A percentile compares a stretch with the other conserved stretches of the same genome.
phyloP scores from a whole-genome alignment of 345 rosid genomes.

The Eucalyptus decipiens region DNA sequence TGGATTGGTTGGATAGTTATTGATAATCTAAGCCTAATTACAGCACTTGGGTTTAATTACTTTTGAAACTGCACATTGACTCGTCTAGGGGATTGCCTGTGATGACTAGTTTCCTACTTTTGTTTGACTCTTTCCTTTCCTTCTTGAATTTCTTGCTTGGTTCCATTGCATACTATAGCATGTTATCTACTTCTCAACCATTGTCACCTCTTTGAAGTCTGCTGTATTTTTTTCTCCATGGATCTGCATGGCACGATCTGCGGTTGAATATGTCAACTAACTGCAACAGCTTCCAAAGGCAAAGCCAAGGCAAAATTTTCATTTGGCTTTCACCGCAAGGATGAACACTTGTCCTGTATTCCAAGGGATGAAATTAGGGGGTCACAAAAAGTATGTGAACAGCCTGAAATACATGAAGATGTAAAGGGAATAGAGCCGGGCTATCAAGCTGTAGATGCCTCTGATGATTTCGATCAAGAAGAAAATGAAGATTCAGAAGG shows the following conservation, averaged over 20 bases:
- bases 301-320: constrained; percentile 45
- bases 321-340: constrained; percentile 22
- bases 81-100: background rate
- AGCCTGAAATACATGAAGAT: constrained; percentile 13
- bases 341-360: constrained; percentile 1
- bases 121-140: background rate
- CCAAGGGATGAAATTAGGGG: background rate
- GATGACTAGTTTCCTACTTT: background rate
- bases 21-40: background rate
- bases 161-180: background rate
- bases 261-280: background rate
- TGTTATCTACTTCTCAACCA: background rate
- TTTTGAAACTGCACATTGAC: background rate
- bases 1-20: background rate
- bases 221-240: background rate
- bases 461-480: constrained; percentile 5
- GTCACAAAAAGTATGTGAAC: constrained; percentile 12
- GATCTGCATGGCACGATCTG: background rate
- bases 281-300: constrained; percentile 28
- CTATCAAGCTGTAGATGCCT: constrained; percentile 10
- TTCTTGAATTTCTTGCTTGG: background rate
- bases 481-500: constrained; percentile 1
- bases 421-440: constrained; percentile 1
- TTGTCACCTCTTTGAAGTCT: background rate
- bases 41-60: background rate